Evolutionary conservation across 2,329 filamentous ascomycete species (phyloP), one percentile per base, ranked within the genome.

Genomic region (Fusarium sp.): DNA sequence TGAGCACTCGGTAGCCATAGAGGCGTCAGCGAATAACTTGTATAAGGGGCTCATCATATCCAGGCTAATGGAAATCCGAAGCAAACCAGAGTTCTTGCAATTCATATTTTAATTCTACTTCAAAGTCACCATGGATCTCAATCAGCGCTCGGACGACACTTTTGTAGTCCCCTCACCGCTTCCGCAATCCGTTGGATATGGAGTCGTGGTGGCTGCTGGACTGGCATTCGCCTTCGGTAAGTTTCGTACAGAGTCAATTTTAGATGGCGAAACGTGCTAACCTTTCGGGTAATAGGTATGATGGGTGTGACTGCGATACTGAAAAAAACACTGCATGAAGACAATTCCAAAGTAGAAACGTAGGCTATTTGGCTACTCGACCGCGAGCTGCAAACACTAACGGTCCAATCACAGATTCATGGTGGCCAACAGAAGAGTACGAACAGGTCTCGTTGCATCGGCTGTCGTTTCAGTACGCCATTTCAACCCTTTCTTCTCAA

Each of bases 401-500:
- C 11, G 5, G 6, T 8, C 6, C 7, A 20, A 28, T 37, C 2
- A 8, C 20, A 49, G 48, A 8, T 52, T 52, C n/a, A 52, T 52
- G 48, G 48, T 52, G 8, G 48, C 48, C 3, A 52, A 52, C 6
- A 52, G 48, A 15, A 52, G 23, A 8, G 48, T 52, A 23, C 24
- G 24, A 8, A 52, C 48, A 1, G 48, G 48, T 1, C 35, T 52
- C 2, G 48, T 42, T 11, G 48, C 48, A 3, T 52, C 48, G 0
- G 48, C 48, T 0, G 48, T 52, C 0, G 48, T 42, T 23, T 42
- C 48, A 6, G 48, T 52, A n/a, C 0, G 1, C 4, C 11, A 3
- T 2, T n/a, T 0, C 10, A 13, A 1, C 2, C 16, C 3, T 1
- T 10, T 5, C 21, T 18, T 4, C 16, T 8, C 0, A 13, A 21